Percentiles rank a stretch among this genome's conserved stretches.
phyloP scores from a whole-genome alignment of 2,329 filamentous ascomycete species.

The Alternaria triticina region DNA sequence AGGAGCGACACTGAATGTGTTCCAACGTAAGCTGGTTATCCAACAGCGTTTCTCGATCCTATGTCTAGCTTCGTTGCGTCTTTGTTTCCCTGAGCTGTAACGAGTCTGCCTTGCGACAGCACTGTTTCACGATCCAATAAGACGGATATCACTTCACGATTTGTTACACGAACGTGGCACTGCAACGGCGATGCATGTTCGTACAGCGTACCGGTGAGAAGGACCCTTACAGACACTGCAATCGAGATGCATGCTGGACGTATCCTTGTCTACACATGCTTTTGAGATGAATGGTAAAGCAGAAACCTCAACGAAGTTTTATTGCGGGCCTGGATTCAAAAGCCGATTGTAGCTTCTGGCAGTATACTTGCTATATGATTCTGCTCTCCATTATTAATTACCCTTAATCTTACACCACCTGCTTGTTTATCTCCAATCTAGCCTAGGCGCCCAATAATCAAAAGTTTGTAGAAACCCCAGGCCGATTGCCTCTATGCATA shows the following conservation, averaged over 20 bases:
- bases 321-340: too few species aligned
- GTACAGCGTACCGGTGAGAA: background rate
- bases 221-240: background rate
- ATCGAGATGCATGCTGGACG: too few species aligned
- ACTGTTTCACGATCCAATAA: background rate
- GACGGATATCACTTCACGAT: background rate
- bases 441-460: too few species aligned
- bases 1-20: background rate
- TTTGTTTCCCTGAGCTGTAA: background rate
- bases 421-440: too few species aligned
- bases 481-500: background rate
- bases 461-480: background rate
- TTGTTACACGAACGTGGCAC: background rate
- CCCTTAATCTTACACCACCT: too few species aligned
- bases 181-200: background rate
- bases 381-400: background rate
- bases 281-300: too few species aligned
- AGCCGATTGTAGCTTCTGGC: too few species aligned
- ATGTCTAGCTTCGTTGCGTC: background rate
- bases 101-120: background rate
- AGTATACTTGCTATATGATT: too few species aligned
- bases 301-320: too few species aligned
- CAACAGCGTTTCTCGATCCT: background rate
- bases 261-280: background rate
- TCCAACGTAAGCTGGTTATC: background rate